phyloP scores from a whole-genome alignment of 331 rosid genomes.

The Stylosanthes scabra region DNA sequence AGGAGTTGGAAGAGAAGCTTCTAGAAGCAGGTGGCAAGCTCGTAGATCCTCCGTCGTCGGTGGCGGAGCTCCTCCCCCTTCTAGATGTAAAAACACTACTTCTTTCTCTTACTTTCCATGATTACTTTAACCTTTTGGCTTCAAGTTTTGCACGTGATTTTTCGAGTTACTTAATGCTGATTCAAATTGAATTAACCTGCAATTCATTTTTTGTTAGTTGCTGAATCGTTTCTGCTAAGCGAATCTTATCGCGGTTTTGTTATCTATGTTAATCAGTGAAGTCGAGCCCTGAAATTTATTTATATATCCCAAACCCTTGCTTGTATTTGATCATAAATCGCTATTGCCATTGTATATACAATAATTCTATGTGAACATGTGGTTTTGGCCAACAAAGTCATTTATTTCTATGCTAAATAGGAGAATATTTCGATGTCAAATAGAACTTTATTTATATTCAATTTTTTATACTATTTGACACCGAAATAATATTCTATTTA shows the following conservation, averaged over 20 bases:
- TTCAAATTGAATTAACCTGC: background rate
- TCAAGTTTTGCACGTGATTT: background rate
- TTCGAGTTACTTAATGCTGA: background rate
- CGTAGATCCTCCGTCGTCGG: slow-evolving; percentile 71
- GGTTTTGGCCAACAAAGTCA: too few relatives aligned
- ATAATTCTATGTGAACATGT: too few relatives aligned
- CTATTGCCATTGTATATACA: background rate
- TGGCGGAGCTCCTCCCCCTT: slow-evolving; percentile 73
- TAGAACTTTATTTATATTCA: too few relatives aligned
- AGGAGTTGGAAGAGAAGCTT: slow-evolving; percentile 68
- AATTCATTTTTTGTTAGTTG: background rate
- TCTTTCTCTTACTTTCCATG: background rate
- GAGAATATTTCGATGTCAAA: too few relatives aligned
- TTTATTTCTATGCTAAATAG: too few relatives aligned
- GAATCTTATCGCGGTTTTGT: background rate
- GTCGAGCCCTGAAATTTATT: slow-evolving; percentile 12
- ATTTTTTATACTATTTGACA: too few relatives aligned
- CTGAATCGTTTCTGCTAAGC: background rate
- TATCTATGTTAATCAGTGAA: background rate
- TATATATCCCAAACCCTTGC: background rate
- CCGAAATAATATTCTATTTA: too few relatives aligned
- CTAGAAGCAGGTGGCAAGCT: slow-evolving; percentile 78
- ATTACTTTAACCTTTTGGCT: background rate
- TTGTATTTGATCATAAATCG: background rate
- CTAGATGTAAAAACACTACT: slow-evolving; percentile 60